Base-by-base conservation (phyloP, 1,284 basidiomycete species). In the Ceratobasidium sp. region DNA sequence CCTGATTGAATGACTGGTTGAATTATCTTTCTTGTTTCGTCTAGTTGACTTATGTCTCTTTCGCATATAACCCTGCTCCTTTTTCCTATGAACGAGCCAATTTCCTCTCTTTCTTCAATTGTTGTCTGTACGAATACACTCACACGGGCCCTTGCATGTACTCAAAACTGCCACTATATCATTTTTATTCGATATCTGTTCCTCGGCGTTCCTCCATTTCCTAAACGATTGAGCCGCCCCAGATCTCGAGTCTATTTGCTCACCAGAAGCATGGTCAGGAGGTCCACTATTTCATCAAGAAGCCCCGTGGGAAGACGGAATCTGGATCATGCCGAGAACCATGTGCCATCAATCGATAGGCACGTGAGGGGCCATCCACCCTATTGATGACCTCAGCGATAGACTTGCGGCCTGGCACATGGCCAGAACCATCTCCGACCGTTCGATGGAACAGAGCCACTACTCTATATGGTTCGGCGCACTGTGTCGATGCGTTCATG, bases 41-140 rank as follows among this genome's bases (percentile, higher is more conserved):
- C 52, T 54, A 54, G 52, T 34, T 54, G 35, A 65, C 49, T 65
- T 65, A 65, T 65, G 62, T 50, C 50, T 65, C 35, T 65, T 65
- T 53, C 35, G 62, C 62, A 65, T 52, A 50, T 25, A 38, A 17
- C 57, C 43, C 60, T 64, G 32, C 62, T 65, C 62, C 13, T 65
- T 43, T 54, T 31, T 27, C 49, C 35, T 45, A 47, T 65, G 62
- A 65, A 65, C n/a, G 49, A 35, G 53, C 29, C 31, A 12, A 52
- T 65, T 54, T 40, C 22, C 35, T 52, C 25, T 40, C 31, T 65
- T 42, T 64, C 60, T 64, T 43, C 50, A 53, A 27, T 20, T 53
- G 50, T 65, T 65, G 62, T 65, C 22, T 65, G 62, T 65, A 65
- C 62, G 32, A 65, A 40, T 65, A 65, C 62, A 58, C 56, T 45